phyloP scores from a whole-genome alignment of 176 grass and related monocot species.

The Oryza punctata region DNA sequence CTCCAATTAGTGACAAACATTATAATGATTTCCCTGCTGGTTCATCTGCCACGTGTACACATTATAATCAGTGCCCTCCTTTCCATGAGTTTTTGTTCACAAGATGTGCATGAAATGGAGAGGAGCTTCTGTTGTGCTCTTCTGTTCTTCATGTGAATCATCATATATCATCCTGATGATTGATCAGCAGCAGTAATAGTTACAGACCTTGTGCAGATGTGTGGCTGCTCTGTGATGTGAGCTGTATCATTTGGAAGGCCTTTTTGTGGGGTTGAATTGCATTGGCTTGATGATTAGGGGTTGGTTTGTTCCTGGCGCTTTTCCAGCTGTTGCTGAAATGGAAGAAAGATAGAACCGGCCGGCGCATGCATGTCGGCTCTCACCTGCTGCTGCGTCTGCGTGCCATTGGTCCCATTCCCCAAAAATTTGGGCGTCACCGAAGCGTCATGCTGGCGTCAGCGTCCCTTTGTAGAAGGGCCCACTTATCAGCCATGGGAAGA shows the following conservation, averaged over 20 bases:
- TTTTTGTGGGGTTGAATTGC: slow-evolving; percentile 8
- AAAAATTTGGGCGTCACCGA: background rate
- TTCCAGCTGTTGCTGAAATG: slow-evolving; percentile 15
- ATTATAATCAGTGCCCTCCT: background rate
- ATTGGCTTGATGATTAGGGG: background rate
- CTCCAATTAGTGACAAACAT: background rate
- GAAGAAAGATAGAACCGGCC: background rate
- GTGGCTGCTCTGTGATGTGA: background rate
- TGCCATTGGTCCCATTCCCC: background rate
- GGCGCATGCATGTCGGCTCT: background rate
- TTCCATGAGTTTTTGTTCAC: slow-evolving; percentile 17
- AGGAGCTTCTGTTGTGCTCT: background rate
- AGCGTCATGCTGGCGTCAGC: slow-evolving; percentile 31
- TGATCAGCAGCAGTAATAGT: background rate
- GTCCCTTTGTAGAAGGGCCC: background rate
- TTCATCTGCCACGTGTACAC: slow-evolving; percentile 42
- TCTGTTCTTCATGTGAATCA: background rate
- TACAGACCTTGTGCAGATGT: background rate
- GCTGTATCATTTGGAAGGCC: background rate
- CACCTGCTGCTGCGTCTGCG: background rate
- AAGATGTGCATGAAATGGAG: background rate
- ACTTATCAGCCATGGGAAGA: background rate
- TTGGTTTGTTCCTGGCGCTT: background rate
- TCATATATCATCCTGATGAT: background rate
- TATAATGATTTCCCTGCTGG: background rate